Conservation (phyloP, 2,329 filamentous ascomycete genomes). For the Ophiostoma sp. region DNA sequence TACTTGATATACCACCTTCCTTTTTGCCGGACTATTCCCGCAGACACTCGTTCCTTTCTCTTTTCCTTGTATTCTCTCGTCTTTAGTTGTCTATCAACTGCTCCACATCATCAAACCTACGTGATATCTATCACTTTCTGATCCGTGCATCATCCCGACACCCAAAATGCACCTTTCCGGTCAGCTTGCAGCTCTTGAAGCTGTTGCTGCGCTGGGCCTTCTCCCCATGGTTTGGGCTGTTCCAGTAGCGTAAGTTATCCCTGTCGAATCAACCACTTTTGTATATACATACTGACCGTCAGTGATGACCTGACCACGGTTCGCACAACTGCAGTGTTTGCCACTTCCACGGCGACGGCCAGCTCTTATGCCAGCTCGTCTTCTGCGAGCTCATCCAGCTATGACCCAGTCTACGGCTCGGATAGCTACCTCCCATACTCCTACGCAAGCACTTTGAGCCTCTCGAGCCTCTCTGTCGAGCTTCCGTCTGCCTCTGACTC, state of each 20-base stretch:
- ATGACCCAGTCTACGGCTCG: background rate
- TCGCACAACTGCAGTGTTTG: background rate
- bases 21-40: conserved; percentile 4
- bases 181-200: conserved; percentile 13
- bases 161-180: conserved; percentile 12
- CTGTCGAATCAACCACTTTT: background rate
- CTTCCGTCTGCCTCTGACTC: background rate
- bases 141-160: background rate
- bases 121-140: background rate
- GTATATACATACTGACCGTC: background rate
- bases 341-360: background rate
- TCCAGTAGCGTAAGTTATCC: conserved; percentile 11
- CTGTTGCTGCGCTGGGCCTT: background rate
- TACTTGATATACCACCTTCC: background rate
- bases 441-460: background rate
- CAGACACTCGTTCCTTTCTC: background rate
- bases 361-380: background rate
- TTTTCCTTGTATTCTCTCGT: background rate
- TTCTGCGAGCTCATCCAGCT: background rate
- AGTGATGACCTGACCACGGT: background rate
- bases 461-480: background rate
- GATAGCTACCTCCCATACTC: background rate
- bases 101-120: background rate
- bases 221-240: background rate
- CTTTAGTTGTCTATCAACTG: no score